Evolutionary conservation across 306 rosid species (phyloP), one percentile per base, ranked within the genome.

Genomic region (Morella rubra): DNA sequence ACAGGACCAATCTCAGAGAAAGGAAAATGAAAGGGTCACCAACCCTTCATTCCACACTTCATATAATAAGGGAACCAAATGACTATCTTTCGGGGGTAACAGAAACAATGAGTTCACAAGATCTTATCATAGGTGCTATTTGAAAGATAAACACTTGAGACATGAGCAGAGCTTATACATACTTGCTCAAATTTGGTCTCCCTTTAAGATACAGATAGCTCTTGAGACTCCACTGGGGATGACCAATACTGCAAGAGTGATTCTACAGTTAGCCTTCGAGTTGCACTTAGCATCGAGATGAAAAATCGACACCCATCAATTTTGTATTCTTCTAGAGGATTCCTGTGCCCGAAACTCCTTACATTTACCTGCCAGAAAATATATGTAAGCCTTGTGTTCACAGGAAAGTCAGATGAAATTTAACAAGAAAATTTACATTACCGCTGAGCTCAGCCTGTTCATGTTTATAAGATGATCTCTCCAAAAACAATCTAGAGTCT

Each of bases 281-380:
- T 95, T 79, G 97, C 93, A 79, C 98, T 89, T 37, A 95, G 98
- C 97, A 95, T 93, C 8, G 98, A 92, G 82, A 95, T 95, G 88
- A 92, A 95, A 87, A 92, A 95, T 68, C 96, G 91, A 74, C 96
- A 95, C 47, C 98, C 98, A 75, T 95, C 98, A 73, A 94, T 94
- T 83, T 94, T 95, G 84, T 95, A 95, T 84, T 92, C 98, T 81
- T 95, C 97, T 62, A 95, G 90, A 83, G 98, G 97, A 86, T 95
- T 92, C 83, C 98, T 88, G 77, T 95, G 98, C 84, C 98, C 98
- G 19, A 92, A 95, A 89, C 96, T 90, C 89, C 97, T 88, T 76
- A 92, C 90, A 19, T 95, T 95, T 70, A 92, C 98, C 97, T 95
- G 91, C 72, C 81, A 88, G 40, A 82, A 69, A 70, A 76, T 81